phyloP scores from a whole-genome alignment of 2,329 filamentous ascomycete species.

The Thelonectria olida region DNA sequence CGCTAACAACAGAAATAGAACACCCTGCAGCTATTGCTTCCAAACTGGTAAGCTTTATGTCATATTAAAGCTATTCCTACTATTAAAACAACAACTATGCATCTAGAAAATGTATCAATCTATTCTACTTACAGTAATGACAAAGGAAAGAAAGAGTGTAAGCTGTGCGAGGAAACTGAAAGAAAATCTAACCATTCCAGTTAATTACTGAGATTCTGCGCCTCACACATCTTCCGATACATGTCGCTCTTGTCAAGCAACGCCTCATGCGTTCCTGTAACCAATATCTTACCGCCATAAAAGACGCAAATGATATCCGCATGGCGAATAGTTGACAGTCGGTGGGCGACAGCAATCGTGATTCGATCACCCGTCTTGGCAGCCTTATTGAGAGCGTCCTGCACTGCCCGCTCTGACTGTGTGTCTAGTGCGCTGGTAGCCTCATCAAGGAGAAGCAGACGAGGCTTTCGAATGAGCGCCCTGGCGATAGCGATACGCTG shows the following conservation, averaged over 20 bases:
- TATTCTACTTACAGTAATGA: no score
- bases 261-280: conserved; percentile 5
- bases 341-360: conserved; percentile 39
- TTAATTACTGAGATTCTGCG: not conserved
- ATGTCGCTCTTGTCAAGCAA: conserved; percentile 8
- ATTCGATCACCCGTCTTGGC: conserved; percentile 14
- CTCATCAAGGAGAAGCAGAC: conserved; percentile 7
- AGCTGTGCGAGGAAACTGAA: no score
- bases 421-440: conserved; percentile 13
- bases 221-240: conserved; percentile 20
- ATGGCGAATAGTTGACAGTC: conserved; percentile 27
- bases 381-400: conserved; percentile 1
- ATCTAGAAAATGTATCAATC: no score
- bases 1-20: no score
- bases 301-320: conserved; percentile 46
- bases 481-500: conserved; percentile 66
- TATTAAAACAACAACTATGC: no score
- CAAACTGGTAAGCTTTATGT: no score
- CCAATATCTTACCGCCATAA: conserved; percentile 39
- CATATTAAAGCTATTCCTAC: no score
- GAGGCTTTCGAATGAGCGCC: conserved; percentile 42
- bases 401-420: conserved; percentile 1
- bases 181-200: no score
- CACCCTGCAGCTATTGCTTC: no score
- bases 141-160: no score